A percentile compares a stretch with the other conserved stretches of the same genome.
phyloP scores from a whole-genome alignment of 129 eudicot genomes.

The Saposhnikovia divaricata region DNA sequence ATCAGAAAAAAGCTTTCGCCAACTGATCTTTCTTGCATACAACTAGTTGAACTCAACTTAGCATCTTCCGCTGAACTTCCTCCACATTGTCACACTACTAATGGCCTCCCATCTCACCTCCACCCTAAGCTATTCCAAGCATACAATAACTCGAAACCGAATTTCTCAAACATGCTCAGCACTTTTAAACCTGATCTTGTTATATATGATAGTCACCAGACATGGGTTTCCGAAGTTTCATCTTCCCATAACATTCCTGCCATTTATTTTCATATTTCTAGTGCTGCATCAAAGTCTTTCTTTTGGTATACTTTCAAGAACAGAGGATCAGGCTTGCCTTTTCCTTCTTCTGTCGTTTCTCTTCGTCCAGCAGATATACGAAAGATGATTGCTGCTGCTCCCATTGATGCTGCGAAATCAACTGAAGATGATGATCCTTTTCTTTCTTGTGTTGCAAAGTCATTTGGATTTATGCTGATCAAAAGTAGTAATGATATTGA shows the following conservation, averaged over 20 bases:
- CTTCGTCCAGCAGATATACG: slow-evolving; percentile 4
- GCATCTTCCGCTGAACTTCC: slow-evolving; percentile 17
- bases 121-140: neutral
- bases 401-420: too few relatives aligned
- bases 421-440: neutral
- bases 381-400: too few relatives aligned
- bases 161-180: neutral
- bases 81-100: slow-evolving; percentile 13
- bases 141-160: neutral
- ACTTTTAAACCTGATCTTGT: neutral
- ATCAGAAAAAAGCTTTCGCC: too few relatives aligned
- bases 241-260: slow-evolving; percentile 13
- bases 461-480: slow-evolving; percentile 13
- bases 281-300: neutral
- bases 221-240: slow-evolving; percentile 27
- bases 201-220: slow-evolving; percentile 3
- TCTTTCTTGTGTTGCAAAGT: neutral
- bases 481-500: slow-evolving; percentile 22
- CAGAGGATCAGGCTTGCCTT: neutral
- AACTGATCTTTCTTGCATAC: too few relatives aligned
- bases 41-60: slow-evolving; percentile 1
- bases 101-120: slow-evolving; percentile 21
- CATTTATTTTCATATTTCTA: slow-evolving; percentile 11
- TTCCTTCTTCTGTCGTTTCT: slow-evolving; percentile 12
- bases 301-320: neutral